Percentiles rank a stretch among this genome's conserved stretches.
These are phyloP conservation scores for Trichoderma citrinoviride DNA, from an alignment of 2,329 filamentous ascomycete species.

Conservation along the genomic window DNA sequence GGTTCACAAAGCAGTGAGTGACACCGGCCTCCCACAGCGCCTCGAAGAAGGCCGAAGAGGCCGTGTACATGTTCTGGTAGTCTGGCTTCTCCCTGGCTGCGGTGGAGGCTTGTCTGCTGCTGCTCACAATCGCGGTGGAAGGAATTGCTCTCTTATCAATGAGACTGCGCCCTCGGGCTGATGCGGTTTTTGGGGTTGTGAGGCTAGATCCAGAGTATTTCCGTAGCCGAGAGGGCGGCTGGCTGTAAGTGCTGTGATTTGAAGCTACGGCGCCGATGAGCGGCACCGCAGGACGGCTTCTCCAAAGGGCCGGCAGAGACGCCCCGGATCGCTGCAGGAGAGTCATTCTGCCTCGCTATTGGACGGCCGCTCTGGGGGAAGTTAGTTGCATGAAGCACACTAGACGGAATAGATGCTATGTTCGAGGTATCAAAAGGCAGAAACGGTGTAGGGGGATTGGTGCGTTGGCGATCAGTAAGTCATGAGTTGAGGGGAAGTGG, in stretches of 20 bases:
- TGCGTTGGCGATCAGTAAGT: neutral
- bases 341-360: constrained; percentile 26
- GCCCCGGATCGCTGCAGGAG: constrained; percentile 30
- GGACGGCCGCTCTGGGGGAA: neutral
- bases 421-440: neutral
- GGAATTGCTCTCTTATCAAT: neutral
- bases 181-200: neutral
- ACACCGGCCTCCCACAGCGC: constrained; percentile 69
- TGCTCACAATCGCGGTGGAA: constrained; percentile 12
- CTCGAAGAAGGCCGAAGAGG: constrained; percentile 80
- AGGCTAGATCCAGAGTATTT: neutral
- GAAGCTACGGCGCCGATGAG: constrained; percentile 17
- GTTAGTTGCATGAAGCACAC: neutral
- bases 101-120: constrained; percentile 22
- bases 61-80: constrained; percentile 58
- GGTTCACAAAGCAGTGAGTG: constrained; percentile 60
- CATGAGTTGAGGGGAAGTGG: neutral
- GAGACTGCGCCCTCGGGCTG: neutral
- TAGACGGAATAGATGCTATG: neutral
- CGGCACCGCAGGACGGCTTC: constrained; percentile 24
- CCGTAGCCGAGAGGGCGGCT: constrained; percentile 7
- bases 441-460: constrained; percentile 13
- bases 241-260: constrained; percentile 7
- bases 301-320: constrained; percentile 28
- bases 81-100: constrained; percentile 24